These are phyloP conservation scores for Kwoniella sp. DNA, from an alignment of 768 basidiomycete genomes.

Conservation along the genomic window DNA sequence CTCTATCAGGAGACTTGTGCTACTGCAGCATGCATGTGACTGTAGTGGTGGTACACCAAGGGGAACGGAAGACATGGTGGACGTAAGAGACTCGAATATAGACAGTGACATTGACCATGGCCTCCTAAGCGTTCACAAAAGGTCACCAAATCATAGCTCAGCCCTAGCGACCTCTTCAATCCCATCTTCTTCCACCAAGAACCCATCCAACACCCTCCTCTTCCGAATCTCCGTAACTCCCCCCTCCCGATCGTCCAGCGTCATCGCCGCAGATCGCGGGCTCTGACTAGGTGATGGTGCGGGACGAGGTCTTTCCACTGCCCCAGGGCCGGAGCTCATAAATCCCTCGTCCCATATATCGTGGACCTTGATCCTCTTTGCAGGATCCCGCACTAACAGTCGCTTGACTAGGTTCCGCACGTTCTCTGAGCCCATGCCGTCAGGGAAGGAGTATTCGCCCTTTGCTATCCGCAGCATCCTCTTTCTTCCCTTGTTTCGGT, in stretches of 20 bases:
- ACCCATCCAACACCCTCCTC: constrained; percentile 39
- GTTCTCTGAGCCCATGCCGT: constrained; percentile 33
- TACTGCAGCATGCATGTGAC: too few relatives aligned
- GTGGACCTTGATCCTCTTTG: constrained; percentile 64
- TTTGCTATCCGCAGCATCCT: constrained; percentile 74
- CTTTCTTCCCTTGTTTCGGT: constrained; percentile 42
- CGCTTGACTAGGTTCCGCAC: constrained; percentile 62
- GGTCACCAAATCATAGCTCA: constrained; percentile 3
- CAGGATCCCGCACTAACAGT: constrained; percentile 69
- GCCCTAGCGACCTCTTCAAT: constrained; percentile 37
- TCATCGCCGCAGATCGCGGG: neutral
- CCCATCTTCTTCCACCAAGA: constrained; percentile 39
- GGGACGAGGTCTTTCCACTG: neutral
- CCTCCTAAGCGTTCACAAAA: too few relatives aligned
- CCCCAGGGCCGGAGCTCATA: constrained; percentile 53
- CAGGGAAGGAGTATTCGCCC: constrained; percentile 73
- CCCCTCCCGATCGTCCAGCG: neutral
- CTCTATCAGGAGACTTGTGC: too few relatives aligned
- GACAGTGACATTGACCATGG: too few relatives aligned
- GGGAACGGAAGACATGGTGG: too few relatives aligned
- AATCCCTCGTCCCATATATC: constrained; percentile 67
- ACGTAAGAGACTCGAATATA: too few relatives aligned
- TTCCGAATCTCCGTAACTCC: neutral
- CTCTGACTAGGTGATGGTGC: neutral
- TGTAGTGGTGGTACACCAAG: too few relatives aligned